A percentile compares a stretch with the other conserved stretches of the same genome.
phyloP scores from a whole-genome alignment of 2,329 filamentous ascomycete genomes.

The Aspergillus luchuensis region DNA sequence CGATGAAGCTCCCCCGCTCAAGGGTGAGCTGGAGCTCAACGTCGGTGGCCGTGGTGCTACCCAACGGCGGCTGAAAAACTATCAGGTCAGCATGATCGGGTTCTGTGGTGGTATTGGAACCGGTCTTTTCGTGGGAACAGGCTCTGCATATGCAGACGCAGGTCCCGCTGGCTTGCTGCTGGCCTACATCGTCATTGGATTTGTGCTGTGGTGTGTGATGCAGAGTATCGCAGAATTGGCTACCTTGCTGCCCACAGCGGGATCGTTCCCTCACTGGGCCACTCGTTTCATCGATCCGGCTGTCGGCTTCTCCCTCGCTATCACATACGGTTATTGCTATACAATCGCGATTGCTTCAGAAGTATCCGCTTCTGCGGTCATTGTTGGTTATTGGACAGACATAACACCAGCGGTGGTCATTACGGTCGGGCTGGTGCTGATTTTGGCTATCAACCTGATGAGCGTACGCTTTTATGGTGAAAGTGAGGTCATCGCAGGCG shows the following conservation, averaged over 20 bases:
- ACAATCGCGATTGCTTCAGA: slow-evolving; percentile 77
- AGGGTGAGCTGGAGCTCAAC: slow-evolving; percentile 35
- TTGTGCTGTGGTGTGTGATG: slow-evolving; percentile 86
- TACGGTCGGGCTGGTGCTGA: slow-evolving; percentile 32
- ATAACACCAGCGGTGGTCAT: slow-evolving; percentile 75
- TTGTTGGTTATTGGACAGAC: slow-evolving; percentile 73
- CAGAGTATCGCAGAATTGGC: slow-evolving; percentile 89
- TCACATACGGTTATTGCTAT: slow-evolving; percentile 77
- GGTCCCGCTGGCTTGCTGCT: slow-evolving; percentile 75
- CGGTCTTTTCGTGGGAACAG: slow-evolving; percentile 82
- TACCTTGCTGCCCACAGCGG: slow-evolving; percentile 85
- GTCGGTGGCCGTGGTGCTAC: slow-evolving; percentile 36
- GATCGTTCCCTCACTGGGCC: slow-evolving; percentile 87
- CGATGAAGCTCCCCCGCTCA: slow-evolving; percentile 16
- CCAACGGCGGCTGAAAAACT: slow-evolving; percentile 38
- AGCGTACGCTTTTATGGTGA: slow-evolving; percentile 38
- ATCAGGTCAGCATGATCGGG: slow-evolving; percentile 38
- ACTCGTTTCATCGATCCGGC: slow-evolving; percentile 88
- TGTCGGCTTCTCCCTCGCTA: slow-evolving; percentile 84
- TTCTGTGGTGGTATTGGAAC: slow-evolving; percentile 57
- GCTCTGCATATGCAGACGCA: slow-evolving; percentile 67
- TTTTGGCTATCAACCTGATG: slow-evolving; percentile 35
- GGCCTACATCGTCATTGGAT: slow-evolving; percentile 61
- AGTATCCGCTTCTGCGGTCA: slow-evolving; percentile 82
- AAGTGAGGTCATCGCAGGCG: slow-evolving; percentile 34